A percentile compares a stretch with the other conserved stretches of the same genome.
Evolutionary conservation across 176 grass and related monocot genomes (phyloP).

Genomic region (Microstegium vimineum): DNA sequence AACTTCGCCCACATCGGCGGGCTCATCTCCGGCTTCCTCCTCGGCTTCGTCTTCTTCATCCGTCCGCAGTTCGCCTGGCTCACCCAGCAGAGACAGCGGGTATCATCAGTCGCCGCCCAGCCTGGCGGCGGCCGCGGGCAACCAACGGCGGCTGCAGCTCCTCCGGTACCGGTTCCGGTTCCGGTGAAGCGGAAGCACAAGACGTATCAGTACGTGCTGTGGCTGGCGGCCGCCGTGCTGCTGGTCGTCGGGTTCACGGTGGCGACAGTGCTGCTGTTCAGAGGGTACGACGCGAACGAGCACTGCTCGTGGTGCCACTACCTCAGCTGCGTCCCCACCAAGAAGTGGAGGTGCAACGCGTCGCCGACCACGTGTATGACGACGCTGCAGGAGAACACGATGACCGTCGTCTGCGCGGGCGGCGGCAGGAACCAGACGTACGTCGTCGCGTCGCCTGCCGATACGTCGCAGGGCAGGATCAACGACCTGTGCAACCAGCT

Average conservation of each 20-base stretch:
- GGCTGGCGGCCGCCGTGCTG: slow-evolving; percentile 43
- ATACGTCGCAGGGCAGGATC: slow-evolving; percentile 34
- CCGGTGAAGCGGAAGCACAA: slow-evolving; percentile 49
- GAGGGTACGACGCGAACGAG: slow-evolving; percentile 66
- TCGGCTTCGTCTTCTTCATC: slow-evolving; percentile 81
- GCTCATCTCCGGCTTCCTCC: slow-evolving; percentile 80
- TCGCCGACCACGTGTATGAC: slow-evolving; percentile 42
- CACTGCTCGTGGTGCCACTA: slow-evolving; percentile 90
- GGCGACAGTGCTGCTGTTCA: slow-evolving; percentile 58
- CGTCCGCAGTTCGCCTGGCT: slow-evolving; percentile 72
- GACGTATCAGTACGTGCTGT: slow-evolving; percentile 73
- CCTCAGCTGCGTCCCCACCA: slow-evolving; percentile 71
- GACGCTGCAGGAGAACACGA: slow-evolving; percentile 24
- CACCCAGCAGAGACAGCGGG: slow-evolving; percentile 40
- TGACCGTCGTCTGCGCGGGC: slow-evolving; percentile 47
- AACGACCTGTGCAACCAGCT: slow-evolving; percentile 57
- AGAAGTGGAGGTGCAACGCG: slow-evolving; percentile 53
- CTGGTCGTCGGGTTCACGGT: slow-evolving; percentile 60
- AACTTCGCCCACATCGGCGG: slow-evolving; percentile 97
- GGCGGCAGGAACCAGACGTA: slow-evolving; percentile 39
- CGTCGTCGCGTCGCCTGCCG: slow-evolving; percentile 5
- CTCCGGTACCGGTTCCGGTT: background rate
- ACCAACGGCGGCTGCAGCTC: background rate
- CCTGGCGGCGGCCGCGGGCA: background rate
- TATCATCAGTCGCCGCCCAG: background rate